Percentiles rank a stretch among this genome's conserved stretches.
phyloP scores from a whole-genome alignment of 2,329 filamentous ascomycete genomes.

The Hymenoscyphus occultus region DNA sequence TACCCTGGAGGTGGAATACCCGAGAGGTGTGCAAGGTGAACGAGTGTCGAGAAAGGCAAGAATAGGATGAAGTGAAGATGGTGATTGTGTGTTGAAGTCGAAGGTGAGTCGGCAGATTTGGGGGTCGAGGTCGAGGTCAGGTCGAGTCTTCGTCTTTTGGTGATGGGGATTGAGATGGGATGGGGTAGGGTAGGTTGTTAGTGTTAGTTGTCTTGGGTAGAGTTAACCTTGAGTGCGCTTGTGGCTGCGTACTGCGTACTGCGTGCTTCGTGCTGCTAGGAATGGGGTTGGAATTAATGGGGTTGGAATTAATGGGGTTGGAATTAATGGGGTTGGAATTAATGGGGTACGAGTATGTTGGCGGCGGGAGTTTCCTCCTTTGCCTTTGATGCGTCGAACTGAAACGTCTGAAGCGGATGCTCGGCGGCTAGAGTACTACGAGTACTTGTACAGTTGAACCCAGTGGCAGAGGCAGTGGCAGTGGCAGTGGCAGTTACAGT shows the following conservation, averaged over 20 bases:
- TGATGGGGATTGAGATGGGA: not conserved
- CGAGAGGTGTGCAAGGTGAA: not conserved
- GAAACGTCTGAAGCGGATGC: too few species aligned
- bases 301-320: not conserved
- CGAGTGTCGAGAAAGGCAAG: constrained; percentile 3
- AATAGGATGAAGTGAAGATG: not conserved
- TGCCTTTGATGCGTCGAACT: not conserved
- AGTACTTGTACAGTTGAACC: too few species aligned
- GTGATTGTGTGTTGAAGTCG: not conserved
- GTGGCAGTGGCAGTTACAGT: too few species aligned
- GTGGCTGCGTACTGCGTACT: too few species aligned
- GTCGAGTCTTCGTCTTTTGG: not conserved
- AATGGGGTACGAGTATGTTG: not conserved
- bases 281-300: not conserved
- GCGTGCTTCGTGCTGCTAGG: not conserved
- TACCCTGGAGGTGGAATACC: not conserved
- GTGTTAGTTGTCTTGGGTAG: not conserved
- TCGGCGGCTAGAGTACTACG: too few species aligned
- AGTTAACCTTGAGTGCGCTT: not conserved
- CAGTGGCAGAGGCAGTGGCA: too few species aligned
- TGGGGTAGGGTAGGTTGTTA: too few species aligned
- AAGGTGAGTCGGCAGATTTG: not conserved
- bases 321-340: not conserved
- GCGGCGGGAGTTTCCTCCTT: not conserved
- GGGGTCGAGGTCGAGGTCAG: not conserved